A percentile compares a stretch with the other conserved stretches of the same genome.
Evolutionary conservation across 2,329 filamentous ascomycete species (phyloP).

Genomic region (Fusarium nurragi): DNA sequence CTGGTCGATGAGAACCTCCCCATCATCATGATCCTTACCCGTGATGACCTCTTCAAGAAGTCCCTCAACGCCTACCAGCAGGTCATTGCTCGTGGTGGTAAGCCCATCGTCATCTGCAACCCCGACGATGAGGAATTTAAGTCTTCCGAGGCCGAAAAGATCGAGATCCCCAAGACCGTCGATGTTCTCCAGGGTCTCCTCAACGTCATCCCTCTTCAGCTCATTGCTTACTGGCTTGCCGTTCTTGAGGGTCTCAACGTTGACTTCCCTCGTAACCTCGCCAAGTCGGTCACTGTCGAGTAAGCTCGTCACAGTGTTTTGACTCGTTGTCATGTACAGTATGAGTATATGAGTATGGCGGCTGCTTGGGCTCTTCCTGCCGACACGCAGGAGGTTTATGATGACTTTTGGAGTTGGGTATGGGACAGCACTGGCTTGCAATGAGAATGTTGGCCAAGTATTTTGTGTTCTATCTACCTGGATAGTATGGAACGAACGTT

Average conservation of each 20-base stretch:
- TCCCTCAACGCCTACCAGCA: constrained; percentile 99
- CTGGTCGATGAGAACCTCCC: constrained; percentile 98
- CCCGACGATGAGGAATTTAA: constrained; percentile 88
- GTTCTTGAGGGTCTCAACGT: constrained; percentile 96
- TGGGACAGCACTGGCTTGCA: constrained; percentile 44
- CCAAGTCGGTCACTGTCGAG: constrained; percentile 99
- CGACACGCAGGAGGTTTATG: constrained; percentile 37
- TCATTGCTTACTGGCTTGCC: constrained; percentile 99
- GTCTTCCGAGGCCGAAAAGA: constrained; percentile 89
- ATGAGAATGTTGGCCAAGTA: constrained; percentile 35
- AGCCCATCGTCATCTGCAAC: constrained; percentile 99
- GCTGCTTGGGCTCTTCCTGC: constrained; percentile 32
- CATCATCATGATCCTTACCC: constrained; percentile 99
- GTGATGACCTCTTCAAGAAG: constrained; percentile 96
- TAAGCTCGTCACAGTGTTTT: constrained; percentile 59
- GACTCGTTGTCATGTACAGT: constrained; percentile 33
- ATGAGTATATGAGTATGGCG: constrained; percentile 37
- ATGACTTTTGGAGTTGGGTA: constrained; percentile 45
- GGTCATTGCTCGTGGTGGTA: constrained; percentile 94
- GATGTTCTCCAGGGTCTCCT: constrained; percentile 95
- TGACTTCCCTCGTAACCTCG: constrained; percentile 97
- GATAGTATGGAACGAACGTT: constrained; percentile 36
- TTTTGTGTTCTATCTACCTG: constrained; percentile 37
- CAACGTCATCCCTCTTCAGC: constrained; percentile 96
- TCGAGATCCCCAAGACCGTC: constrained; percentile 95